phyloP scores from a whole-genome alignment of 345 rosid species.

The Zanthoxylum bungeanum region DNA sequence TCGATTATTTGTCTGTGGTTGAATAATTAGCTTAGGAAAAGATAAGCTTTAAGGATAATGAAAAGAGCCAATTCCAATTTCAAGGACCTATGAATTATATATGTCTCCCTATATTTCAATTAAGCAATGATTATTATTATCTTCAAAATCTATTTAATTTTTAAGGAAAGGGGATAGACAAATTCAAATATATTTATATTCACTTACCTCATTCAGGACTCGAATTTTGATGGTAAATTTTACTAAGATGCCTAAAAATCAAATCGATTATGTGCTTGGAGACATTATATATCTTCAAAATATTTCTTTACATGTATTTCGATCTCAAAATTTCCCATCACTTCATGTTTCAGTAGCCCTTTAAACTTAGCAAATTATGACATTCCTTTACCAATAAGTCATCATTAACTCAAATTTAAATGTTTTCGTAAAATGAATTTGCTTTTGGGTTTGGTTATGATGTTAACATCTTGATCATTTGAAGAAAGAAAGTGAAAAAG shows the following conservation, averaged over 20 bases:
- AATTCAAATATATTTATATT: no score
- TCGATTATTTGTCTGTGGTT: constrained; percentile 28
- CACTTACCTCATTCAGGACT: no score
- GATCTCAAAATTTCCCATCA: constrained; percentile 23
- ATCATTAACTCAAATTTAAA: neutral
- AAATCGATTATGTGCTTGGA: no score
- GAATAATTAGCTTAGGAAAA: constrained; percentile 12
- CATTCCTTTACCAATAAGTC: constrained; percentile 15
- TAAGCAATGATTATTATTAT: constrained; percentile 24
- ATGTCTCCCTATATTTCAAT: constrained; percentile 34
- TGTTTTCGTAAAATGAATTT: neutral
- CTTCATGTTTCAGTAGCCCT: neutral
- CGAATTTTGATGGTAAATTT: no score
- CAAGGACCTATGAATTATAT: constrained; percentile 30
- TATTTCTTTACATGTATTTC: constrained; percentile 23
- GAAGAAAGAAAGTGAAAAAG: neutral
- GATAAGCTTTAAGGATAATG: constrained; percentile 12
- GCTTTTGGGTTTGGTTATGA: neutral
- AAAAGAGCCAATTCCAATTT: constrained; percentile 14
- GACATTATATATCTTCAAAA: neutral
- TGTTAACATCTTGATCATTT: neutral
- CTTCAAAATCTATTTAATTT: constrained; percentile 11
- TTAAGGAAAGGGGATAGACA: no score
- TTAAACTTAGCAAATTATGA: constrained; percentile 6
- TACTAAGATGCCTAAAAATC: no score